Conservation (phyloP, 257 asterid species). For the Solanum chaucha region DNA sequence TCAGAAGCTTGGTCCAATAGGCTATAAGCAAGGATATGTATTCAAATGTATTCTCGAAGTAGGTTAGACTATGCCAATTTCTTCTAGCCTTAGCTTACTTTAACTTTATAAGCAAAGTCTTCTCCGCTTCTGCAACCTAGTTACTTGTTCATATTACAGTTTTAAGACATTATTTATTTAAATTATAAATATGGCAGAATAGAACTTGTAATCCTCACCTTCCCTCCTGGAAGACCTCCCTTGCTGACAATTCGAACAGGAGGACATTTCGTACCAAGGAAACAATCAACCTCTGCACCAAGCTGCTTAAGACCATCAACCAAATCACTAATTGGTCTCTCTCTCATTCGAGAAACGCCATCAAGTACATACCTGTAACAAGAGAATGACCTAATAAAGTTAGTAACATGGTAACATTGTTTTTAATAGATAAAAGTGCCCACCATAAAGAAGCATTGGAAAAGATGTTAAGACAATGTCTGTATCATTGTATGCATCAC, state of each 20-base stretch:
- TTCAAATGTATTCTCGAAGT: too few relatives aligned
- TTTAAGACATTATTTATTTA: not conserved
- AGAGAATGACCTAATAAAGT: not conserved
- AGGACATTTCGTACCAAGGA: slow-evolving; percentile 86
- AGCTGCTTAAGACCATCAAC: slow-evolving; percentile 93
- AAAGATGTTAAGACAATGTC: not conserved
- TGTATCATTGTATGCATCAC: not conserved
- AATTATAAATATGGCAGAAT: not conserved
- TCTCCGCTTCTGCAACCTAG: not conserved
- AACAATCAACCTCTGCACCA: slow-evolving; percentile 83
- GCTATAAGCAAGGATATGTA: not conserved
- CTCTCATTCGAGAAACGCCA: slow-evolving; percentile 99
- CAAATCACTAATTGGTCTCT: slow-evolving; percentile 95
- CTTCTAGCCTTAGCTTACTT: not conserved
- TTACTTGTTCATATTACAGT: not conserved
- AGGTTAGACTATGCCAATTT: not conserved
- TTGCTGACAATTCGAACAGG: slow-evolving; percentile 93
- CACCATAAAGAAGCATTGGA: not conserved
- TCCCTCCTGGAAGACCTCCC: slow-evolving; percentile 98
- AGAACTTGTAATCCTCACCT: slow-evolving; percentile 33
- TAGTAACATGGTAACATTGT: not conserved
- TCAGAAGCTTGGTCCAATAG: not conserved
- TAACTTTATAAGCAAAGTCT: not conserved
- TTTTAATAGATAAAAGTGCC: not conserved
- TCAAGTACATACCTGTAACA: slow-evolving; percentile 70